Evolutionary conservation across 371 early-diverging fungal species (phyloP), one percentile per base, ranked within the genome.

Genomic region (Dichotomocladium elegans): DNA sequence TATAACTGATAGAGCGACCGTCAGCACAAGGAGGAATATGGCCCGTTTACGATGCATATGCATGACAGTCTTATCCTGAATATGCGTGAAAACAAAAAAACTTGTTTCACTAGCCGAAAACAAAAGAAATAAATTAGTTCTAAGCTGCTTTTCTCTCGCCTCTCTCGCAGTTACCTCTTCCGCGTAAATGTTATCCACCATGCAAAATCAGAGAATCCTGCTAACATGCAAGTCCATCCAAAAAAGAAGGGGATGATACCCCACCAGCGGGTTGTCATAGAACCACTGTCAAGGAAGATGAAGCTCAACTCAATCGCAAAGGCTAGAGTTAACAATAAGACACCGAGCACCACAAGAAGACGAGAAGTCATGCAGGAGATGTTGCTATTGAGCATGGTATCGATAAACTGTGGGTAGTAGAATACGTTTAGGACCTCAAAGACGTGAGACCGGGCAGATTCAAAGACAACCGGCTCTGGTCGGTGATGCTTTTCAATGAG

Each of bases 351-450:
- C 10, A 71, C 31, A 2, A 55, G 47, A 11, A 74, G 10, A 3
- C 66, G 54, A 1, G 72, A 58, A 7, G 56, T 56, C 4, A 25
- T 44, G 3, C 30, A 21, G 12, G 66, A 56, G 0, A 73, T 41
- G 26, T 77, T 77, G 11, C 67, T 71, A 40, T 68, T 51, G 9
- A 73, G 54, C 1, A 74, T 63, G 15, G 58, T 30, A 28, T 77
- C 74, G 0, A 77, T 64, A 60, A 77, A 77, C 15, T 68, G 57
- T 2, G 74, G 68, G 41, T 77, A 77, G 47, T 65, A 77, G 51
- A 73, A 74, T 10, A 77, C 64, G 47, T 77, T 77, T 41, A 77
- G 57, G 17, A 77, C 55, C 41, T 77, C 77, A 49, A 64, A 77
- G 4, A 77, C 72, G 47, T 77, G 68, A 0, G 67, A 47, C 21